A percentile compares a stretch with the other conserved stretches of the same genome.
phyloP scores from a whole-genome alignment of 441 rosid species.

The Erysimum cheiri region DNA sequence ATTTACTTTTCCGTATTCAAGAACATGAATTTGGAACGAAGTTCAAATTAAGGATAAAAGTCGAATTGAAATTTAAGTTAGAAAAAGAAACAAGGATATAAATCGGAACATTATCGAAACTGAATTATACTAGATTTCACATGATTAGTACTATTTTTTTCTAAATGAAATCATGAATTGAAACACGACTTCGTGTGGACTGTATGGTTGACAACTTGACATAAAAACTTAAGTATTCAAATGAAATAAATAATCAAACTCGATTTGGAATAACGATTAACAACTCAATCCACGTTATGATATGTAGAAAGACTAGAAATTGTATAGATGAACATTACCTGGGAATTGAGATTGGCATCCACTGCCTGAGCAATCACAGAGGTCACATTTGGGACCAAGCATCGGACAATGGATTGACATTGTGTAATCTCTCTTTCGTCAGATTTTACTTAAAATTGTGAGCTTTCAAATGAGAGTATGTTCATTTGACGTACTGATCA shows the following conservation, averaged over 20 bases:
- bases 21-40: no score
- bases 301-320: neutral
- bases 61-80: no score
- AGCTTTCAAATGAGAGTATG: neutral
- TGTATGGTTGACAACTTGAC: neutral
- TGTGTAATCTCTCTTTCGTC: neutral
- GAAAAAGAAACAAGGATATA: no score
- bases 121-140: neutral
- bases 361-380: conserved; percentile 27
- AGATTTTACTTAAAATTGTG: neutral
- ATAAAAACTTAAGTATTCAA: neutral
- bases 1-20: no score
- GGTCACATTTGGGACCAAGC: conserved; percentile 8
- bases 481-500: neutral
- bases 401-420: conserved; percentile 24
- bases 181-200: neutral
- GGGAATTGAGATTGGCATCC: conserved; percentile 32
- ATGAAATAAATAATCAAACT: neutral
- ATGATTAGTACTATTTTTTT: neutral
- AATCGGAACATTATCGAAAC: neutral
- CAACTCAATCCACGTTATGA: neutral
- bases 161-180: neutral
- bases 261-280: neutral
- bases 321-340: conserved; percentile 10
- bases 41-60: no score